Percentiles rank a stretch among this genome's conserved stretches.
Conservation (phyloP, 1,284 basidiomycete species). For the Apiotrichum gracile region DNA sequence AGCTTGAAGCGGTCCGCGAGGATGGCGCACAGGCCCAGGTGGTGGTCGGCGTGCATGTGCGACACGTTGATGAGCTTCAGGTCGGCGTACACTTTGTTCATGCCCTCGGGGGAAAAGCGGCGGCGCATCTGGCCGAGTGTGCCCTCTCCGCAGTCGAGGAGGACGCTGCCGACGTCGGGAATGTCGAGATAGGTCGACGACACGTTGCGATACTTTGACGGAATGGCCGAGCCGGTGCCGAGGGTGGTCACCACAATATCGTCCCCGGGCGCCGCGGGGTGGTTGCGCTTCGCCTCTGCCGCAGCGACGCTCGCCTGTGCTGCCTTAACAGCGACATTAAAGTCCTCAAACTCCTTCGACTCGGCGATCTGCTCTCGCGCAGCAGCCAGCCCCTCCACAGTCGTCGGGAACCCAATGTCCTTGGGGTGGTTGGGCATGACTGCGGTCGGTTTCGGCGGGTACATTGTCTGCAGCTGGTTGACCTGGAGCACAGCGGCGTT, state of each 20-base stretch:
- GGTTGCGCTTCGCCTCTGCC: not conserved
- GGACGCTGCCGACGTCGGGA: slow-evolving; percentile 60
- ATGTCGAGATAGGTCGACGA: slow-evolving; percentile 68
- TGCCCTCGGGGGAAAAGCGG: slow-evolving; percentile 61
- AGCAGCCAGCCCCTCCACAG: slow-evolving; percentile 17
- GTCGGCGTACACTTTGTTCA: slow-evolving; percentile 56
- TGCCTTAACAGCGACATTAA: slow-evolving; percentile 13
- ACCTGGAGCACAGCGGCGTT: slow-evolving; percentile 50
- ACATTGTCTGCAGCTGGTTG: slow-evolving; percentile 30
- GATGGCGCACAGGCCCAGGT: slow-evolving; percentile 71
- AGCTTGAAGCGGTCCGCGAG: slow-evolving; percentile 61
- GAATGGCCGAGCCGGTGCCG: slow-evolving; percentile 82
- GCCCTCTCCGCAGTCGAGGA: slow-evolving; percentile 89
- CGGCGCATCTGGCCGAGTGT: slow-evolving; percentile 83
- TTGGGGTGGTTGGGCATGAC: slow-evolving; percentile 16
- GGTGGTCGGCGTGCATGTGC: slow-evolving; percentile 91
- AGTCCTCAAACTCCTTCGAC: slow-evolving; percentile 19
- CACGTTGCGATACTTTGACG: slow-evolving; percentile 80
- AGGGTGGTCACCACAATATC: slow-evolving; percentile 69
- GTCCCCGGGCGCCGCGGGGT: slow-evolving; percentile 50
- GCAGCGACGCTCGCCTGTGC: slow-evolving; percentile 19
- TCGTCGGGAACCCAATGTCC: slow-evolving; percentile 27
- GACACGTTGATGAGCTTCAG: slow-evolving; percentile 78
- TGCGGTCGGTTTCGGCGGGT: slow-evolving; percentile 22
- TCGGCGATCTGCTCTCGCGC: slow-evolving; percentile 11